phyloP scores from a whole-genome alignment of 805 yeast species.

The Barnettozyma sp. region DNA sequence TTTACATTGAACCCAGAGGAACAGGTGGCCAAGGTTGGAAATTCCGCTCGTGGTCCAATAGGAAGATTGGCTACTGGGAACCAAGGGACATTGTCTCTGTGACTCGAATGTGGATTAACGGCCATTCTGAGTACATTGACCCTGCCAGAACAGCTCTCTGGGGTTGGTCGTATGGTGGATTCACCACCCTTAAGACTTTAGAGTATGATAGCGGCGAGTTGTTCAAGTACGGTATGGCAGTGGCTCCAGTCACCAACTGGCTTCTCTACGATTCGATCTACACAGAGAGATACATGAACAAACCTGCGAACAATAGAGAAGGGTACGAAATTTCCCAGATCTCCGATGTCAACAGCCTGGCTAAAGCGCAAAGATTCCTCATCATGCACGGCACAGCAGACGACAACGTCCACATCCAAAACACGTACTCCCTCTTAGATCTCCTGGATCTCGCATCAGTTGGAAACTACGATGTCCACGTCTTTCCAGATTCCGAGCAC shows the following conservation, averaged over 20 bases:
- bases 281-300: conserved; percentile 91
- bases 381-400: conserved; percentile 97
- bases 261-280: conserved; percentile 84
- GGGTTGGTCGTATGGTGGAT: conserved; percentile 99
- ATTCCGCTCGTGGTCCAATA: conserved; percentile 74
- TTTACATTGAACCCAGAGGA: conserved; percentile 95
- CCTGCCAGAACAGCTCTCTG: conserved; percentile 68
- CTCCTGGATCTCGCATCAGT: conserved; percentile 58
- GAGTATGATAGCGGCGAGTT: conserved; percentile 70
- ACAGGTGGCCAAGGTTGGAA: conserved; percentile 82
- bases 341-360: conserved; percentile 47
- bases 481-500: conserved; percentile 82
- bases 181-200: conserved; percentile 78
- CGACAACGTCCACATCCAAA: conserved; percentile 95
- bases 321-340: conserved; percentile 63
- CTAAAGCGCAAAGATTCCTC: conserved; percentile 56
- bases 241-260: conserved; percentile 98
- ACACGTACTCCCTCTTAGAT: conserved; percentile 74
- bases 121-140: conserved; percentile 53
- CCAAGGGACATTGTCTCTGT: conserved; percentile 81
- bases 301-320: conserved; percentile 57
- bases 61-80: conserved; percentile 75
- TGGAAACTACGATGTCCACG: conserved; percentile 74
- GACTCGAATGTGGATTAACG: conserved; percentile 47
- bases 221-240: conserved; percentile 88